Conservation (phyloP, 208 protist species). For the Plasmodiophora brassicae region DNA sequence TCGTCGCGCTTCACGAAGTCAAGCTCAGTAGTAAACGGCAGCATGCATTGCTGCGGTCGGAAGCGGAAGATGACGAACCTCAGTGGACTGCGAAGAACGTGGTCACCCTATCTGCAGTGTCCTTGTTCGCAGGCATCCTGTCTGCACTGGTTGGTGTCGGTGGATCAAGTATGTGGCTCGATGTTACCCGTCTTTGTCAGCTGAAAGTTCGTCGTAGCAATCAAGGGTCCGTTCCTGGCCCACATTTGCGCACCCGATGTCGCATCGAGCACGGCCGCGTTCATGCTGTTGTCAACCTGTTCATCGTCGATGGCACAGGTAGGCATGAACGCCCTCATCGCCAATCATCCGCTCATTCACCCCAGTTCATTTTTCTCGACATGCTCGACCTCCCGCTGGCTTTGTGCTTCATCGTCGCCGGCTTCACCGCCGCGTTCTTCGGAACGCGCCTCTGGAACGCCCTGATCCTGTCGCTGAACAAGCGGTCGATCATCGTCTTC, state of each 20-base stretch:
- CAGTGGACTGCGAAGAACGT: background rate
- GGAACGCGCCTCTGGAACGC: background rate
- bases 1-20: background rate
- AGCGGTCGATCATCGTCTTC: constrained; percentile 11
- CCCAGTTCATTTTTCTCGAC: background rate
- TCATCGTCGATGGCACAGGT: constrained; percentile 12
- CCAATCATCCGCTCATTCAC: background rate
- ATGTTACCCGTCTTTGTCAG: background rate
- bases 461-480: background rate
- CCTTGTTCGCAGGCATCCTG: background rate
- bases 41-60: background rate
- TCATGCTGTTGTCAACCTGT: constrained; percentile 26
- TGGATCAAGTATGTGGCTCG: background rate
- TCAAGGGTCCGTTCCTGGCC: constrained; percentile 27
- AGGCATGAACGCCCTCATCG: background rate
- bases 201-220: background rate
- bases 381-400: background rate
- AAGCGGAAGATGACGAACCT: background rate
- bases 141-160: constrained; percentile 19
- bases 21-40: background rate
- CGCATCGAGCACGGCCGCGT: background rate
- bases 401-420: background rate
- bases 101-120: background rate
- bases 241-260: background rate
- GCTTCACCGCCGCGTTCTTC: background rate